A percentile compares a stretch with the other conserved stretches of the same genome.
Conservation (phyloP, 1,284 basidiomycete genomes). For the Apiotrichum montevideense region DNA sequence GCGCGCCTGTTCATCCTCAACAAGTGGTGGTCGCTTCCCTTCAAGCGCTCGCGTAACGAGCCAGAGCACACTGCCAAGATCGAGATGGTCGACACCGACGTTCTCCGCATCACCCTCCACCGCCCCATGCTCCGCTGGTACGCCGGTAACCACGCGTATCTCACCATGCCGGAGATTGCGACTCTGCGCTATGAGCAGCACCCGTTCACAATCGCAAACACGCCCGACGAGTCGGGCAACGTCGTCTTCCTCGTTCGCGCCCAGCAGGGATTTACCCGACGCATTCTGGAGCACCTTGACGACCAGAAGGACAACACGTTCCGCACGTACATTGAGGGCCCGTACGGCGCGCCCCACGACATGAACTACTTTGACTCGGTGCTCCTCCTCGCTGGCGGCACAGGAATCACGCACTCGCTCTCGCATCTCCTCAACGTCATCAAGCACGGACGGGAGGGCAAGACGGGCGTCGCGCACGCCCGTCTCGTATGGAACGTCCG, state of each 20-base stretch:
- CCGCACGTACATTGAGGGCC: slow-evolving; percentile 36
- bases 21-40: slow-evolving; percentile 46
- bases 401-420: slow-evolving; percentile 36
- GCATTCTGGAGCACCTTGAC: slow-evolving; percentile 20
- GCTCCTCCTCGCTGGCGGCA: slow-evolving; percentile 40
- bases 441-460: slow-evolving; percentile 23
- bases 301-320: slow-evolving; percentile 17
- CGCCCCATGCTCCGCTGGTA: slow-evolving; percentile 23
- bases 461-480: slow-evolving; percentile 23
- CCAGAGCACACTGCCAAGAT: slow-evolving; percentile 34
- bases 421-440: slow-evolving; percentile 30
- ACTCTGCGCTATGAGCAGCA: slow-evolving; percentile 41
- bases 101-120: slow-evolving; percentile 23
- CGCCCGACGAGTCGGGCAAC: slow-evolving; percentile 12
- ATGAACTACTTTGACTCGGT: slow-evolving; percentile 28
- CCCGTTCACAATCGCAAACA: slow-evolving; percentile 38
- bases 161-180: slow-evolving; percentile 36
- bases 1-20: slow-evolving; percentile 56
- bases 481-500: slow-evolving; percentile 36
- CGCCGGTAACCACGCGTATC: slow-evolving; percentile 36
- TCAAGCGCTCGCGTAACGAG: slow-evolving; percentile 13
- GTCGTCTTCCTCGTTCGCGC: slow-evolving; percentile 15
- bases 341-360: slow-evolving; percentile 30
- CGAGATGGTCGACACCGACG: slow-evolving; percentile 51
- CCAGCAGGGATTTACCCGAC: slow-evolving; percentile 31